These are phyloP conservation scores for Fusarium mundagurra DNA, from an alignment of 2,329 filamentous ascomycete genomes.

Conservation along the genomic window DNA sequence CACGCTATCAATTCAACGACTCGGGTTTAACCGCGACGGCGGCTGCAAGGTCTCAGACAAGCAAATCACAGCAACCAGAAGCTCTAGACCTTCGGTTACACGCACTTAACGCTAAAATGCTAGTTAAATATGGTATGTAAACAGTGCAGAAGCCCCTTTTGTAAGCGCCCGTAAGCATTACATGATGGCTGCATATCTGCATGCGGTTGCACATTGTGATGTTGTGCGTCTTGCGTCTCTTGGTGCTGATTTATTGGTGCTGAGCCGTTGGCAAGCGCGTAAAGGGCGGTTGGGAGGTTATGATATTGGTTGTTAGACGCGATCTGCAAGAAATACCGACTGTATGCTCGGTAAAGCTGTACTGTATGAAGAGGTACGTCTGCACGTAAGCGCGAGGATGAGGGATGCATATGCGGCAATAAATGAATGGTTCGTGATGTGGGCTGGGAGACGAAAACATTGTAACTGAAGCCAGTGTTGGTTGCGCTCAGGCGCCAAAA, in stretches of 20 bases:
- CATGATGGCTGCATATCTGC: constrained; percentile 19
- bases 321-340: constrained; percentile 9
- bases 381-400: constrained; percentile 13
- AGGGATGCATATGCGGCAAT: constrained; percentile 10
- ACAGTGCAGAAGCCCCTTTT: not conserved
- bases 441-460: not conserved
- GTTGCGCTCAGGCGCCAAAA: constrained; percentile 1
- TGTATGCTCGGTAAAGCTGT: not conserved
- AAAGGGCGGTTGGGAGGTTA: constrained; percentile 26
- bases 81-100: constrained; percentile 20
- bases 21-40: constrained; percentile 23
- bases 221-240: constrained; percentile 1
- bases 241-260: constrained; percentile 12
- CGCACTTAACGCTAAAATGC: constrained; percentile 13
- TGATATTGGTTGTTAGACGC: constrained; percentile 32
- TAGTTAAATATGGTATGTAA: not conserved
- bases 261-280: constrained; percentile 29
- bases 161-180: constrained; percentile 23
- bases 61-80: constrained; percentile 17
- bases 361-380: constrained; percentile 2
- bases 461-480: not conserved
- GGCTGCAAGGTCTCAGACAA: constrained; percentile 22
- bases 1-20: not conserved
- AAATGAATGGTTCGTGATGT: constrained; percentile 1
- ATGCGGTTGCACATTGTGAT: constrained; percentile 9